Evolutionary conservation across 1,284 basidiomycete genomes (phyloP).

Genomic region (Exobasidium rhododendri): DNA sequence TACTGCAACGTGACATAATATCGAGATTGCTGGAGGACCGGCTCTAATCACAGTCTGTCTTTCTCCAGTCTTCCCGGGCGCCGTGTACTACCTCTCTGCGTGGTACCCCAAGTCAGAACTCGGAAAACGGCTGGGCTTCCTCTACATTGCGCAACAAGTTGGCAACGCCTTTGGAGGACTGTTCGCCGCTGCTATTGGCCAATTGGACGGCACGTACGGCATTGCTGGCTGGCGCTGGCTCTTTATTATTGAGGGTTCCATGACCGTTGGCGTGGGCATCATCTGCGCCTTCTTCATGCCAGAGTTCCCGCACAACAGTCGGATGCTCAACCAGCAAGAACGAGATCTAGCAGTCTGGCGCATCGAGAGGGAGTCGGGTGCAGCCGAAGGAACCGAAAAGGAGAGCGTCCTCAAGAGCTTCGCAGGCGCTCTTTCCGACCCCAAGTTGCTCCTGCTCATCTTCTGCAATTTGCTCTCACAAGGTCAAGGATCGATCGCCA

Average conservation of each 20-base stretch:
- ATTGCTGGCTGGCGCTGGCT: conserved; percentile 40
- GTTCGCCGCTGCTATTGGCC: conserved; percentile 16
- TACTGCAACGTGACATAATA: neutral
- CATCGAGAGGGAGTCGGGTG: conserved; percentile 61
- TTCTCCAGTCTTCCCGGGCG: conserved; percentile 43
- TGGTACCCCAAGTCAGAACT: conserved; percentile 55
- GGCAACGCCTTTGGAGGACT: conserved; percentile 31
- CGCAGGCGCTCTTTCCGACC: conserved; percentile 28
- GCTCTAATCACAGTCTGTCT: neutral
- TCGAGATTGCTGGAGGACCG: too few species aligned
- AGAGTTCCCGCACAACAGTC: conserved; percentile 35
- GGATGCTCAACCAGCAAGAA: conserved; percentile 22
- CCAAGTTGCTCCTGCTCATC: conserved; percentile 27
- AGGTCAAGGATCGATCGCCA: conserved; percentile 20
- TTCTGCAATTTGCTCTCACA: conserved; percentile 25
- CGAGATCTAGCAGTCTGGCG: conserved; percentile 28
- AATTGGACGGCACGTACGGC: conserved; percentile 21
- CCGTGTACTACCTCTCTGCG: conserved; percentile 51
- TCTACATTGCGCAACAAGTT: conserved; percentile 46
- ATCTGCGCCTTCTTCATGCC: conserved; percentile 26
- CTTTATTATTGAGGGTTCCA: conserved; percentile 37
- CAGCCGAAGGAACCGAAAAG: conserved; percentile 24
- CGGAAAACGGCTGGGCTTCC: conserved; percentile 48
- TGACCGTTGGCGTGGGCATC: conserved; percentile 24
- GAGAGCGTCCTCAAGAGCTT: conserved; percentile 61